A percentile compares a stretch with the other conserved stretches of the same genome.
These are phyloP conservation scores for Furcasterigmium sp. DNA, from an alignment of 2,329 filamentous ascomycete species.

Conservation along the genomic window DNA sequence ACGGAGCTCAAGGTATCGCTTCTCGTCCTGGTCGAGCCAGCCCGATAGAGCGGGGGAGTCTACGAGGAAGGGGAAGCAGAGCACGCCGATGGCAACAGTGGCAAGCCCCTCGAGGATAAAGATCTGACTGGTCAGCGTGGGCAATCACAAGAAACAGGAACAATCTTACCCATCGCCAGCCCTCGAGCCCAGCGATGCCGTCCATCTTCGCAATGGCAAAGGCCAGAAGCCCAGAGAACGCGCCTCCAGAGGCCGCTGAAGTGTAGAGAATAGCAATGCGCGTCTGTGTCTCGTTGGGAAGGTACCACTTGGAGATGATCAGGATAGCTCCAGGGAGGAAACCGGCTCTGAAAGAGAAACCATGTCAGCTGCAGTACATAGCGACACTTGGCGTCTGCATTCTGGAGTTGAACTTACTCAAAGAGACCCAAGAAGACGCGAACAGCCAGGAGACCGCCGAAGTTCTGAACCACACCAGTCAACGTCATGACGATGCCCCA, in stretches of 20 bases:
- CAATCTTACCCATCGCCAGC: slow-evolving; percentile 38
- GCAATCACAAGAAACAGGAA: too few species aligned
- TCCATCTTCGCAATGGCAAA: slow-evolving; percentile 40
- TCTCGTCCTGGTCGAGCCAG: slow-evolving; percentile 33
- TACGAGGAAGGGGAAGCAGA: slow-evolving; percentile 41
- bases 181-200: slow-evolving; percentile 32
- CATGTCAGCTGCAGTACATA: too few species aligned
- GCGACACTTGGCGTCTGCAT: not conserved
- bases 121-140: too few species aligned
- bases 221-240: slow-evolving; percentile 40
- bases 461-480: slow-evolving; percentile 30
- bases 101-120: slow-evolving; percentile 47
- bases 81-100: slow-evolving; percentile 29
- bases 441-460: slow-evolving; percentile 29
- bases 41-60: slow-evolving; percentile 30
- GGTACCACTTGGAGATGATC: slow-evolving; percentile 26
- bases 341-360: slow-evolving; percentile 18
- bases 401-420: slow-evolving; percentile 20
- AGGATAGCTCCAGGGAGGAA: slow-evolving; percentile 24
- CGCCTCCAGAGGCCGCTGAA: slow-evolving; percentile 29
- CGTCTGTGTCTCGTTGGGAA: slow-evolving; percentile 21
- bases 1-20: slow-evolving; percentile 31
- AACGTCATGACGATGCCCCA: slow-evolving; percentile 33
- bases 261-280: slow-evolving; percentile 28
- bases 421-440: slow-evolving; percentile 33